phyloP scores from a whole-genome alignment of 345 rosid genomes.

The Arabidopsis arenosa region DNA sequence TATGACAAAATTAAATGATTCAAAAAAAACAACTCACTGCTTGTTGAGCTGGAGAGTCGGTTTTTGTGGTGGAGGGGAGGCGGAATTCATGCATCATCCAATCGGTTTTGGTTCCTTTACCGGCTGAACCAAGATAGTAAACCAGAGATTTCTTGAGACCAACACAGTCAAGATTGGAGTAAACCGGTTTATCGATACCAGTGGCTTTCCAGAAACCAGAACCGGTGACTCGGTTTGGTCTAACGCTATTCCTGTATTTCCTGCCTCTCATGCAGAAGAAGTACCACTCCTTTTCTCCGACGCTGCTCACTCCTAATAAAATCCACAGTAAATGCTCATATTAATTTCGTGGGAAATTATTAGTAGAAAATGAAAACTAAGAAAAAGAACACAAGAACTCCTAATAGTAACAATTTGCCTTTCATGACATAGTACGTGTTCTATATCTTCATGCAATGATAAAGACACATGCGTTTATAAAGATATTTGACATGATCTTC shows the following conservation, averaged over 20 bases:
- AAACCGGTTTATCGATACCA: conserved; percentile 76
- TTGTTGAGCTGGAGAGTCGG: conserved; percentile 49
- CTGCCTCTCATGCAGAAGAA: conserved; percentile 85
- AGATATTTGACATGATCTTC: too few species aligned
- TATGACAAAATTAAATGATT: neutral
- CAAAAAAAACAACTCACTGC: conserved; percentile 57
- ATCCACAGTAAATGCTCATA: neutral
- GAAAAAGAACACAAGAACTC: neutral
- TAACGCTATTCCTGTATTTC: conserved; percentile 76
- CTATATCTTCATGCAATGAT: conserved; percentile 8
- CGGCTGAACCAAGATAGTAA: conserved; percentile 76
- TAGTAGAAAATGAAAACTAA: neutral
- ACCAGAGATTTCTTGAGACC: conserved; percentile 87
- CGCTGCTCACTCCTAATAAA: conserved; percentile 53
- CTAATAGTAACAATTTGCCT: neutral
- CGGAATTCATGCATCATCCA: conserved; percentile 98
- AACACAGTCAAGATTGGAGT: conserved; percentile 56
- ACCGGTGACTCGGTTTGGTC: conserved; percentile 83
- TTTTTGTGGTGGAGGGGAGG: conserved; percentile 52
- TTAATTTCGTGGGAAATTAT: neutral
- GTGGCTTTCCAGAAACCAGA: conserved; percentile 96
- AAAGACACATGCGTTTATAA: neutral
- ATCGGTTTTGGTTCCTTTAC: conserved; percentile 87
- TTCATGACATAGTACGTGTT: neutral
- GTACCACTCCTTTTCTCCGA: conserved; percentile 72